Percentiles rank a stretch among this genome's conserved stretches.
These are phyloP conservation scores for Marvania coccoides DNA, from an alignment of 139 green algal species.

Conservation along the genomic window DNA sequence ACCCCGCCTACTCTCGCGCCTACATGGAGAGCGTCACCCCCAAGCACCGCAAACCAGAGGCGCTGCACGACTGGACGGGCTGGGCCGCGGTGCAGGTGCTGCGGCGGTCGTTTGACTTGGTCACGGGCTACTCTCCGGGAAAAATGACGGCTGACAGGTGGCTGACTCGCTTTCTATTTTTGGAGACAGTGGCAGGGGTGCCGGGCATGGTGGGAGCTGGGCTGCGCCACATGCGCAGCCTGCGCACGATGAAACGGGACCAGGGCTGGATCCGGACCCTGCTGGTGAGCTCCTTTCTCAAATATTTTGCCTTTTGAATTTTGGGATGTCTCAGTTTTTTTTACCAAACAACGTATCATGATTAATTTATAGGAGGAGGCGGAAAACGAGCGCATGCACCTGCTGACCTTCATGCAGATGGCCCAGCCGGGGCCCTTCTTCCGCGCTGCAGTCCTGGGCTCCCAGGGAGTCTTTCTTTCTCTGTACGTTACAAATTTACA, in stretches of 20 bases:
- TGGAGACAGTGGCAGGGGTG: slow-evolving; percentile 85
- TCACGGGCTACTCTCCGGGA: slow-evolving; percentile 48
- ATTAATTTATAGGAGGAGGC: slow-evolving; percentile 93
- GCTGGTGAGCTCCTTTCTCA: too few species aligned
- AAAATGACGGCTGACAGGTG: slow-evolving; percentile 61
- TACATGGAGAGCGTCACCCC: slow-evolving; percentile 59
- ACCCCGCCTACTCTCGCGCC: slow-evolving; percentile 44
- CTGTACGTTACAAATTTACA: too few species aligned
- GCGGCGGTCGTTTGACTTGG: too few species aligned
- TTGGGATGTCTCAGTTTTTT: too few species aligned
- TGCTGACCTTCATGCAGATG: slow-evolving; percentile 88
- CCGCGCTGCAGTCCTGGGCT: slow-evolving; percentile 59
- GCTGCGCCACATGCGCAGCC: slow-evolving; percentile 74
- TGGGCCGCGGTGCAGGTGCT: too few species aligned
- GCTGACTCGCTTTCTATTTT: slow-evolving; percentile 73
- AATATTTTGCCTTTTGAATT: too few species aligned
- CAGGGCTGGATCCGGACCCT: too few species aligned
- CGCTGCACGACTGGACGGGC: too few species aligned
- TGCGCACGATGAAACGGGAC: slow-evolving; percentile 71
- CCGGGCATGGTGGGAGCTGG: slow-evolving; percentile 89
- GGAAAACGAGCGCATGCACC: slow-evolving; percentile 90
- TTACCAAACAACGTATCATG: too few species aligned
- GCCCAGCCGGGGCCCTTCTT: slow-evolving; percentile 60
- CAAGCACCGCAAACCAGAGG: too few species aligned
- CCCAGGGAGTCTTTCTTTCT: too few species aligned